Conservation (phyloP, 2,329 filamentous ascomycete genomes). For the Chrysoporthe cubensis region DNA sequence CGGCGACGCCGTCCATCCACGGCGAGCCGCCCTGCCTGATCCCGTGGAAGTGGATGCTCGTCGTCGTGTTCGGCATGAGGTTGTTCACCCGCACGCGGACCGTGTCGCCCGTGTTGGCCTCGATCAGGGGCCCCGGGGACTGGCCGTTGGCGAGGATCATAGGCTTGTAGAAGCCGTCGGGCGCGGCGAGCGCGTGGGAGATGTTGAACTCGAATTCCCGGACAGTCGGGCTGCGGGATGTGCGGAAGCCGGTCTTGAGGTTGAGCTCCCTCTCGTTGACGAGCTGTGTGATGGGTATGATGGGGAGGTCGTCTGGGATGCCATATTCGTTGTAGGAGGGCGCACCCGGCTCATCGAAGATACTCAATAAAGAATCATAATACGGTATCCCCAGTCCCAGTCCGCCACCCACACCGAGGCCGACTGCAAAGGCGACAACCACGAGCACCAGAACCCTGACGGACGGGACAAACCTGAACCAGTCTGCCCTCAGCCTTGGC, state of each 20-base stretch:
- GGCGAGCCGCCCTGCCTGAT: slow-evolving; percentile 66
- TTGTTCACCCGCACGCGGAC: slow-evolving; percentile 47
- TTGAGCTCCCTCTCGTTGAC: slow-evolving; percentile 26
- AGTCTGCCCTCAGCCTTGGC: neutral
- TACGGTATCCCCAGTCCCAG: slow-evolving; percentile 27
- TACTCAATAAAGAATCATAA: slow-evolving; percentile 17
- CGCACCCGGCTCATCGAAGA: neutral
- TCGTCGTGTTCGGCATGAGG: slow-evolving; percentile 42
- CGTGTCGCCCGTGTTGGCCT: slow-evolving; percentile 49
- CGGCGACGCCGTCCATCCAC: slow-evolving; percentile 68
- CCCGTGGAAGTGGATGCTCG: slow-evolving; percentile 71
- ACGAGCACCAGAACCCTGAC: slow-evolving; percentile 16
- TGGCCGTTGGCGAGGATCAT: slow-evolving; percentile 47
- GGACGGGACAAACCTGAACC: slow-evolving; percentile 21
- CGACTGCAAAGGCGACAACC: slow-evolving; percentile 23
- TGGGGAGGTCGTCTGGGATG: slow-evolving; percentile 32
- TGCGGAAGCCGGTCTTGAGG: slow-evolving; percentile 35
- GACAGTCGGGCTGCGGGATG: slow-evolving; percentile 24
- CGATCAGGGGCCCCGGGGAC: slow-evolving; percentile 48
- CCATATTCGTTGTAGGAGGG: slow-evolving; percentile 31
- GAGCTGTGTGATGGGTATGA: slow-evolving; percentile 30
- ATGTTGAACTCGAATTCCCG: slow-evolving; percentile 42
- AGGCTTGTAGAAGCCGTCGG: slow-evolving; percentile 43
- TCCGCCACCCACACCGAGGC: slow-evolving; percentile 26
- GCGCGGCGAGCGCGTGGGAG: slow-evolving; percentile 37